Evolutionary conservation across 208 protist genomes (phyloP).

Genomic region (Herpetomonas samuelpessoai): DNA sequence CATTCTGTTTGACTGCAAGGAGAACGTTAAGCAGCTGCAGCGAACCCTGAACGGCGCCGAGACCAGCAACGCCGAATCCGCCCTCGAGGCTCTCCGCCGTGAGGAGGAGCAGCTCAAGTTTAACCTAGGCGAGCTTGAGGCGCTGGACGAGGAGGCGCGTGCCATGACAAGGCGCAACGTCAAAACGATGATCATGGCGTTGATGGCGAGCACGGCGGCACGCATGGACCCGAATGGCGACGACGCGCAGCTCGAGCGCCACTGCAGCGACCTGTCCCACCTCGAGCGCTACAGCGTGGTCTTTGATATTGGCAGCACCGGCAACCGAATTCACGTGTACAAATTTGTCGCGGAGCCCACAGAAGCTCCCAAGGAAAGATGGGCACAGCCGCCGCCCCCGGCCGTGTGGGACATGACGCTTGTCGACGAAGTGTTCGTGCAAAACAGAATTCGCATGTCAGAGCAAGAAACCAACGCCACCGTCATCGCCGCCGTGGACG

Average conservation of each 20-base stretch:
- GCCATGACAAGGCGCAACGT: no score
- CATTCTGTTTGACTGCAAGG: not conserved
- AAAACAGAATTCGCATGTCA: conserved; percentile 45
- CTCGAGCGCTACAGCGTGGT: conserved; percentile 63
- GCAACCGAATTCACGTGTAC: conserved; percentile 84
- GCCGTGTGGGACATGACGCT: conserved; percentile 28
- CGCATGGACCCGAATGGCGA: no score
- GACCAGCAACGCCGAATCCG: not conserved
- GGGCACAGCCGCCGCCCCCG: not conserved
- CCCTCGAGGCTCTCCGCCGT: no score
- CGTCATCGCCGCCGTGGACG: conserved; percentile 25
- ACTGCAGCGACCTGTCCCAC: no score
- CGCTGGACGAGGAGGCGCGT: no score
- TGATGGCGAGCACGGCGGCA: no score
- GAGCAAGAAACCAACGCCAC: conserved; percentile 25
- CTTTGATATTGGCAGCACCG: conserved; percentile 87
- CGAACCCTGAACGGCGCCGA: not conserved
- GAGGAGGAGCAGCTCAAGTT: no score
- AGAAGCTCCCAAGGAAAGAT: not conserved
- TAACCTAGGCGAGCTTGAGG: no score
- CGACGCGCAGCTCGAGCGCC: no score
- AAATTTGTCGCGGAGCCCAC: conserved; percentile 21
- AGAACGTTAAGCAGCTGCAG: not conserved
- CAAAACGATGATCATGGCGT: no score
- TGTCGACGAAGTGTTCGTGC: conserved; percentile 46